Base-by-base conservation (phyloP, 192 early-diverging fungal species). In the Thoreauomyces humboldtii region DNA sequence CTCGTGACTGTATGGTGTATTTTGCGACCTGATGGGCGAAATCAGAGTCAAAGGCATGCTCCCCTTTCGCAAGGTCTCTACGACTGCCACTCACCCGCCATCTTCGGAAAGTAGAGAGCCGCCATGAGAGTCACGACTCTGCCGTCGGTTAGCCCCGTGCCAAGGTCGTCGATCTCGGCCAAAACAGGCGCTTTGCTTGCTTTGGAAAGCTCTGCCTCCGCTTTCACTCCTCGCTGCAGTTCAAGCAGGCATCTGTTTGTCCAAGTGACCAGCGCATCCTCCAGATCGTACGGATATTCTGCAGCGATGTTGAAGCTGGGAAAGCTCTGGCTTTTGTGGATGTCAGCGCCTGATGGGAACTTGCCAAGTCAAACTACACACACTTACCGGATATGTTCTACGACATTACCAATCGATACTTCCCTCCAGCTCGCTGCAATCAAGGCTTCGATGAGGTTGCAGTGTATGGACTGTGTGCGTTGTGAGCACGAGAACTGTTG, bases 181-280 rank as follows among this genome's bases (percentile, higher is more conserved):
- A 34, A n/a, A n/a, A n/a, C n/a, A n/a, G n/a, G n/a, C n/a, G n/a
- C n/a, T n/a, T n/a, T n/a, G n/a, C n/a, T n/a, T n/a, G n/a, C n/a
- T n/a, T n/a, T n/a, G n/a, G n/a, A n/a, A n/a, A n/a, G n/a, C n/a
- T n/a, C n/a, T n/a, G n/a, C n/a, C n/a, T n/a, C n/a, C 24, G 7
- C 44, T 22, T 14, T 50, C 14, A 7, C 4, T 38, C 41, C 59
- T 44, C n/a, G n/a, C n/a, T n/a, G n/a, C n/a, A n/a, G n/a, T n/a
- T n/a, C n/a, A n/a, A n/a, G 21, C 12, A 67, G 56, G 52, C 77
- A 79, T n/a, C 59, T 59, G 67, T 81, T 77, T 48, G 56, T 62
- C 79, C 79, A 81, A n/a, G 72, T 69, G 9, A 78, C 28, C 4
- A 81, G 24, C 4, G 77, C 77, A 59, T 82, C 80, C 67, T 82